Percentiles rank a stretch among this genome's conserved stretches.
These are phyloP conservation scores for Aspergillus nanangensis DNA, from an alignment of 495 filamentous ascomycete species.

Conservation along the genomic window DNA sequence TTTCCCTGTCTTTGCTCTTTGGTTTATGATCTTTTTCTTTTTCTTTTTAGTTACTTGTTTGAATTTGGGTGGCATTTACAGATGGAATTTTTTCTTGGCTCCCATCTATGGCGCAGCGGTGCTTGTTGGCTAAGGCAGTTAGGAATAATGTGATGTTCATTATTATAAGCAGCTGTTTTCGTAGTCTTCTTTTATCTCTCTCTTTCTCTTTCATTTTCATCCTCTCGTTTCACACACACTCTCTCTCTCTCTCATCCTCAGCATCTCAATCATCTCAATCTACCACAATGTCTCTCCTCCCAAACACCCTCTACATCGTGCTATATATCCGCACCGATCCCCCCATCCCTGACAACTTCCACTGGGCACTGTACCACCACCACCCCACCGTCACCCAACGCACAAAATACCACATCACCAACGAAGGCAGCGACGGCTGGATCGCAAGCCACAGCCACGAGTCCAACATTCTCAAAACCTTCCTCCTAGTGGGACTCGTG, in stretches of 20 bases:
- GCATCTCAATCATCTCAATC: neutral
- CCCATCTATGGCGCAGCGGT: conserved; percentile 32
- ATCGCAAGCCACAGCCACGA: conserved; percentile 11
- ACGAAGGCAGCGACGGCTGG: conserved; percentile 7
- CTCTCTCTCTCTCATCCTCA: neutral
- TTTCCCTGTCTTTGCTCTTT: conserved; percentile 24
- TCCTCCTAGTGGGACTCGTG: conserved; percentile 16
- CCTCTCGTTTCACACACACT: neutral
- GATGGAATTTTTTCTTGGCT: conserved; percentile 28
- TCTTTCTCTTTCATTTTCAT: neutral
- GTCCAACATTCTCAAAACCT: conserved; percentile 6
- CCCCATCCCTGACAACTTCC: conserved; percentile 15
- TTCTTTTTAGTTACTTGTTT: neutral
- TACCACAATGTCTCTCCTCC: neutral
- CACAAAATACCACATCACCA: conserved; percentile 17
- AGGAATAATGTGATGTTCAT: conserved; percentile 25
- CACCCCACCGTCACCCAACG: neutral
- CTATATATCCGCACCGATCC: conserved; percentile 13
- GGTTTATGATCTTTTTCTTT: conserved; percentile 28
- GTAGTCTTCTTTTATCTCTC: neutral
- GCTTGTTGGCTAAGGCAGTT: conserved; percentile 25
- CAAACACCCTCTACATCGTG: conserved; percentile 13
- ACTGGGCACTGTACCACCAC: conserved; percentile 20
- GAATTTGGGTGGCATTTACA: conserved; percentile 40
- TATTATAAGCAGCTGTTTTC: neutral